These are phyloP conservation scores for Monilinia fructigena DNA, from an alignment of 2,329 filamentous ascomycete genomes.

Conservation along the genomic window DNA sequence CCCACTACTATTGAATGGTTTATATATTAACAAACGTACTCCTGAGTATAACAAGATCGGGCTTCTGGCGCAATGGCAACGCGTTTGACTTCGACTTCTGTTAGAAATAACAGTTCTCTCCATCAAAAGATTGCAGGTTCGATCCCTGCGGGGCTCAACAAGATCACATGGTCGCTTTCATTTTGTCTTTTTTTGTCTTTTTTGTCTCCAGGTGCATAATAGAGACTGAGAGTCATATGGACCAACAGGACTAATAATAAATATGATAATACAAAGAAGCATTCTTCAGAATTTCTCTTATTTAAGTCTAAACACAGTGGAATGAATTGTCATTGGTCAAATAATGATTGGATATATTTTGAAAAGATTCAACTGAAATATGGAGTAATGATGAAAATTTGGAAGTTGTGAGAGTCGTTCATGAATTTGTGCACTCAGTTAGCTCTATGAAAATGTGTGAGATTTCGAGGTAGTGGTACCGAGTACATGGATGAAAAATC, in stretches of 20 bases:
- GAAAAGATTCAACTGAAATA: neutral
- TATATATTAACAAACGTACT: neutral
- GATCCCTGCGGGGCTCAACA: constrained; percentile 7
- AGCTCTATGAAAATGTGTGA: neutral
- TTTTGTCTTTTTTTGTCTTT: neutral
- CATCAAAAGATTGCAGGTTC: constrained; percentile 21
- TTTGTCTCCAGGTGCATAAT: no score
- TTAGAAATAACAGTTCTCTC: neutral
- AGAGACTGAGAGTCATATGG: no score
- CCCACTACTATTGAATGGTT: no score
- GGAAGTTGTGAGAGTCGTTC: neutral
- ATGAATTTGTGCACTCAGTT: neutral
- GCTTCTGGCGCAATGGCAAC: constrained; percentile 20
- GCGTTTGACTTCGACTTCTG: constrained; percentile 20
- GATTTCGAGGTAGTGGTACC: neutral
- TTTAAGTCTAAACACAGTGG: neutral
- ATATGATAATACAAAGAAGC: no score
- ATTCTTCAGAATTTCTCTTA: neutral
- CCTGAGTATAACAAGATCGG: neutral
- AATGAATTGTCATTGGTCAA: neutral
- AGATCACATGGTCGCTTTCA: fast-evolving
- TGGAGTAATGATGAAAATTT: neutral
- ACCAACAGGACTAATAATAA: no score
- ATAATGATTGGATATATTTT: neutral
- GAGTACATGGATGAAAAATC: neutral